Evolutionary conservation across 257 asterid genomes (phyloP), one percentile per base, ranked within the genome.

Genomic region (Nemophila menziesii): DNA sequence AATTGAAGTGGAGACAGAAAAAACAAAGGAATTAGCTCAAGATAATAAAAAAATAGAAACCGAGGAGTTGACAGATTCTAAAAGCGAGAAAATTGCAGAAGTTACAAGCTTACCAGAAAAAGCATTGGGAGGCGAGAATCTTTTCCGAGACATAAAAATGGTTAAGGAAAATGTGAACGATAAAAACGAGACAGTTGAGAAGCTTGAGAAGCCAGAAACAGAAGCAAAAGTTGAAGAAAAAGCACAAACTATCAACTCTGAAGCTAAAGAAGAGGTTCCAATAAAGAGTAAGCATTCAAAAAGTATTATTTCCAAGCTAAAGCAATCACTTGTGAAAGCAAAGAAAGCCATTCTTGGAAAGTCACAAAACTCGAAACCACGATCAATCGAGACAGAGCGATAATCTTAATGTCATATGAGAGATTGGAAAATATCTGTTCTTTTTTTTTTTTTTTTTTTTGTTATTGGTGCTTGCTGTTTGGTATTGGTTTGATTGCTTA

Each of bases 271-370:
- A 70, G 74, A 64, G 15, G 72, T 71, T 48, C 69, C 77, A 1
- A 72, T 58, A 34, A 75, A 71, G 76, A 44, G 61, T 17, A 87
- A 83, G 69, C 79, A 65, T 5, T 83, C 97, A 18, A 58, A 48
- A 18, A 72, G 46, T 45, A 16, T 87, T 15, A 73, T 83, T 9
- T 70, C 86, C 61, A 80, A 83, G 63, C 41, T 87, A 81, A 87
- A 87, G 78, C 95, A 87, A 15, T 73, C 95, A 3, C 74, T 87
- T 4, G 89, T 76, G 50, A 87, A 87, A 79, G 97, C 97, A 0
- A 87, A 73, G 67, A 87, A 87, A 54, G 97, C 92, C 1, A 83
- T 87, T 55, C 73, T 64, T 18, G 93, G 95, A 11, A 87, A 83
- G 49, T 74, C 96, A 3, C 68, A 68, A 39, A 15, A 20, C 44